These are phyloP conservation scores for Diaporthe sp. DNA, from an alignment of 2,329 filamentous ascomycete genomes.

Conservation along the genomic window DNA sequence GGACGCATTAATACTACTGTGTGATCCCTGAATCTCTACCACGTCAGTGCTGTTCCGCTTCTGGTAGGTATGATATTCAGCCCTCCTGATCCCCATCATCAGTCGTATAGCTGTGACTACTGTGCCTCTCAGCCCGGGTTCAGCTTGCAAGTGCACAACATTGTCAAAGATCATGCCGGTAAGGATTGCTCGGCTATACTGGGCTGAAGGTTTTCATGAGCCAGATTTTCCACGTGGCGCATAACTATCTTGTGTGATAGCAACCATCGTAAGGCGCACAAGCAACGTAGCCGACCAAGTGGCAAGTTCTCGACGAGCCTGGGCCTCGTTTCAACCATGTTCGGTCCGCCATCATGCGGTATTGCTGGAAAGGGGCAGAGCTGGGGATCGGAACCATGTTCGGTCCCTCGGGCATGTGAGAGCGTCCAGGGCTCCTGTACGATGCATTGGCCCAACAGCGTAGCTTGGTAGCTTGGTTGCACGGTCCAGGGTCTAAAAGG, in stretches of 20 bases:
- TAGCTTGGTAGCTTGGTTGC: not conserved
- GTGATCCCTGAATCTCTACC: not conserved
- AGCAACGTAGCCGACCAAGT: conserved; percentile 15
- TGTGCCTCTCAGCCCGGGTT: not conserved
- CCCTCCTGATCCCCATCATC: not conserved
- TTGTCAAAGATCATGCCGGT: too few species aligned
- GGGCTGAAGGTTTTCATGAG: not conserved
- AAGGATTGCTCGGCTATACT: not conserved
- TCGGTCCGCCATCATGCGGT: conserved; percentile 4
- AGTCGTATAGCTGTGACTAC: not conserved
- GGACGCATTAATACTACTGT: not conserved
- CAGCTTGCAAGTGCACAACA: not conserved
- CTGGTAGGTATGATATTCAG: not conserved
- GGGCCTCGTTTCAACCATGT: conserved; percentile 10
- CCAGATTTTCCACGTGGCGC: not conserved
- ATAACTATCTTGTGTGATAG: not conserved
- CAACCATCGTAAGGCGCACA: not conserved
- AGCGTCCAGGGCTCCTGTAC: not conserved
- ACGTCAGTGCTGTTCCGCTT: not conserved
- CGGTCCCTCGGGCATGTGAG: not conserved
- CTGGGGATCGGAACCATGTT: not conserved
- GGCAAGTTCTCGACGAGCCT: conserved; percentile 12
- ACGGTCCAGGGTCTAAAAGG: conserved; percentile 2
- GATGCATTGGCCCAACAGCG: conserved; percentile 8
- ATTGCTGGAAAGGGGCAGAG: conserved; percentile 6